Base-by-base conservation (phyloP, 2,329 filamentous ascomycete genomes). In the Chaetomiaceae sp. region DNA sequence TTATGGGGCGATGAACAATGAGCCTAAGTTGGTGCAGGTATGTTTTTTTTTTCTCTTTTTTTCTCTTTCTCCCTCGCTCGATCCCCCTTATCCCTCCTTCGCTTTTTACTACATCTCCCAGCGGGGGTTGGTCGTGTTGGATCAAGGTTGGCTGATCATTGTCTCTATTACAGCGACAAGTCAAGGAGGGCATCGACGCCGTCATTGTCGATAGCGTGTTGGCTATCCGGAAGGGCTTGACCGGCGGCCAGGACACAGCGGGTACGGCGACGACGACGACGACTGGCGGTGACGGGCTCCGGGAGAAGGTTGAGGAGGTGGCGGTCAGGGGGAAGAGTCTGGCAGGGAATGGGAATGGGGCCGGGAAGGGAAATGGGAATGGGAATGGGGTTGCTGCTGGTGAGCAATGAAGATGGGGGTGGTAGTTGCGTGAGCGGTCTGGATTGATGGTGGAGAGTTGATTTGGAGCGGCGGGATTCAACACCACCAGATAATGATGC, bases 201-300 rank as follows among this genome's bases (percentile, higher is more conserved):
- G 92, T 99, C 48, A 99, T 99, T 64, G 93, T 97, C 13, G 93
- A 99, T 66, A 93, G 83, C 55, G 92, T 99, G 3, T 79, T 97
- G 25, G 89, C 89, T 35, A 96, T 99, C 60, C 83, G 92, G 41
- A 90, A 96, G 69, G 92, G 89, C 1, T 77, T 99, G 55, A 93
- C 88, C 1, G 70, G 65, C 46, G 60, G 23, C 19, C 46, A 44
- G 52, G 46, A 46, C 55, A 52, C 21, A 20, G 21, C 17, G 20
- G 21, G 31, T 34, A 25, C 21, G 31, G 40, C 35, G 14, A 12
- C 30, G 30, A 33, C 30, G 7, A 14, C 13, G n/a, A 27, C 25
- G 13, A 30, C 3, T 14, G 16, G 44, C 17, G 21, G 44, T n/a
- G 44, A 37, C 27, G 42, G 34, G 37, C 33, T 55, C 37, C 37